Base-by-base conservation (phyloP, 805 yeast species). In the Wickerhamomyces tratensis region DNA sequence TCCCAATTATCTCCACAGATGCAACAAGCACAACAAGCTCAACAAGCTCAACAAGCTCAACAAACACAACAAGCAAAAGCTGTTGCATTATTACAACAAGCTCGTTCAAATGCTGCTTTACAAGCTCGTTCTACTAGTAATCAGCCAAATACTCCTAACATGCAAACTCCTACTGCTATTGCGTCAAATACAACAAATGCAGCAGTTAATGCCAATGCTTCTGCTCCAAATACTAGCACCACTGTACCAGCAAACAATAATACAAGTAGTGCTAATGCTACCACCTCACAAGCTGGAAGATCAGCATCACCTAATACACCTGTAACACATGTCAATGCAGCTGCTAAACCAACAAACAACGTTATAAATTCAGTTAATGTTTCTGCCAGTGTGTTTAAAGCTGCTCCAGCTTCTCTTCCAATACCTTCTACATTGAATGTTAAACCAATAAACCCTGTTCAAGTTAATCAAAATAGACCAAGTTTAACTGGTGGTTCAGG, bases 401-500 rank as follows among this genome's bases (percentile, higher is more conserved):
- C 64, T 25, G 56, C 74, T 4, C 69, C 63, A 20, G 86, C 87
- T 2, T 71, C 80, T n/a, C 68, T 82, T 33, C 83, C 86, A 2
- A 81, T 91, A 35, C 81, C 95, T 1, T 73, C 73, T 38, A 77
- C 74, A 15, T 68, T 93, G 41, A 72, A 79, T 41, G 77, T 86
- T 7, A 72, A 76, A 45, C 75, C 79, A 5, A 81, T 86, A 8
- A 69, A 70, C 10, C 79, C 96, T 0, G 80, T 79, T 6, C 64
- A 78, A 2, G 69, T 81, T 49, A 77, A 79, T 47, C 79, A 81
- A 30, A 76, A 76, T 47, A 72, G 96, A 46, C 95, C 98, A 12
- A 80, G 95, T 7, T 65, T 87, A 40, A 72, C 86, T 27, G 93
- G 88, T 35, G 97, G 97, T 10, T 76, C 79, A 43, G 93, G 95